phyloP scores from a whole-genome alignment of 768 basidiomycete genomes.

The Boletus subcaerulescens region DNA sequence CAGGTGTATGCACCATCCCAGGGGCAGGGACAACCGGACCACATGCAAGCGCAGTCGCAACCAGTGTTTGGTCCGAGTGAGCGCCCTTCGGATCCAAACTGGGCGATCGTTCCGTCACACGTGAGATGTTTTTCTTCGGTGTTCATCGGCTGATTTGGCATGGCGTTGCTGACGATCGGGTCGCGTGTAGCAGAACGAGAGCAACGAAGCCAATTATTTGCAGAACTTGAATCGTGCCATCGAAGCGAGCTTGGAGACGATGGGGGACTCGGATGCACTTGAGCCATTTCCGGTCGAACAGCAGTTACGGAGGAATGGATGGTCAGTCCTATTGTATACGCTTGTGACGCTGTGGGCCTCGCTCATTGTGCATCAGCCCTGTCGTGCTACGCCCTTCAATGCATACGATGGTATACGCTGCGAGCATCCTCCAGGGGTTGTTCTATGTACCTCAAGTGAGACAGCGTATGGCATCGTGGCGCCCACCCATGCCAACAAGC shows the following conservation, averaged over 20 bases:
- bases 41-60: slow-evolving; percentile 14
- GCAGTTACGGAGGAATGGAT: slow-evolving; percentile 51
- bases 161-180: background rate
- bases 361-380: slow-evolving; percentile 45
- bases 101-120: slow-evolving; percentile 70
- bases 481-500: slow-evolving; percentile 22
- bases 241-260: slow-evolving; percentile 58
- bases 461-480: slow-evolving; percentile 37
- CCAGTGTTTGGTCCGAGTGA: slow-evolving; percentile 57
- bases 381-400: slow-evolving; percentile 62
- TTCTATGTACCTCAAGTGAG: slow-evolving; percentile 74
- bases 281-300: slow-evolving; percentile 53
- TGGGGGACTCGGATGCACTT: slow-evolving; percentile 48
- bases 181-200: slow-evolving; percentile 29
- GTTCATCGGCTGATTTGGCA: background rate
- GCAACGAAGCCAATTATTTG: slow-evolving; percentile 49
- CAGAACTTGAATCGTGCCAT: slow-evolving; percentile 67
- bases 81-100: slow-evolving; percentile 59
- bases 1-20: slow-evolving; percentile 18
- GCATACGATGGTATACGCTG: slow-evolving; percentile 53
- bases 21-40: background rate
- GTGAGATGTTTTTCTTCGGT: slow-evolving; percentile 33
- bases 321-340: slow-evolving; percentile 40
- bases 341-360: background rate
- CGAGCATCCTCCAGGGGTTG: slow-evolving; percentile 52